phyloP scores from a whole-genome alignment of 2,329 filamentous ascomycete genomes.

The Colletotrichum phormii region DNA sequence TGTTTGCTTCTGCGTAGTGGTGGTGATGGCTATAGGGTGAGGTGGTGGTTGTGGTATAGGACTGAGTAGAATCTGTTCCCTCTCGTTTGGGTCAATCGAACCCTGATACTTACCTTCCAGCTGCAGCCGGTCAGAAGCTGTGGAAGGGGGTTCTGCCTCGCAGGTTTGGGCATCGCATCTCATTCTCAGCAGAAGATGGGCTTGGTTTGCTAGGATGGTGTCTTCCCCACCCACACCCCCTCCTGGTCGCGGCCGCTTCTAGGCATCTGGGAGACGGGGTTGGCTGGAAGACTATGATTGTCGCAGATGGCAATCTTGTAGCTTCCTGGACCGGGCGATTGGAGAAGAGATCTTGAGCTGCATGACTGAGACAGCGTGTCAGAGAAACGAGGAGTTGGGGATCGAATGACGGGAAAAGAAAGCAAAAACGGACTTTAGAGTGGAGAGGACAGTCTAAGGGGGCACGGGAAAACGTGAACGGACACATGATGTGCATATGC shows the following conservation, averaged over 20 bases:
- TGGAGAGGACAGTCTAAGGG: slow-evolving; percentile 6
- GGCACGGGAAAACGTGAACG: not conserved
- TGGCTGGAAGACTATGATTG: slow-evolving; percentile 6
- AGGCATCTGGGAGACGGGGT: not conserved
- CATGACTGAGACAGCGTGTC: slow-evolving; percentile 34
- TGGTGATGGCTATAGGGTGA: not conserved
- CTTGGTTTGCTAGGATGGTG: not conserved
- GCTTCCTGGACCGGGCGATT: slow-evolving; percentile 1
- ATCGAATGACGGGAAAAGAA: slow-evolving; percentile 24
- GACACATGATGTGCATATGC: slow-evolving; percentile 17
- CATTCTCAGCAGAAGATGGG: not conserved
- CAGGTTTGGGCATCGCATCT: not conserved
- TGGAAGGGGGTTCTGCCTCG: not conserved
- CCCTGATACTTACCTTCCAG: not conserved
- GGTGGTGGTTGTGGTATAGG: not conserved
- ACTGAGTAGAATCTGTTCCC: not conserved
- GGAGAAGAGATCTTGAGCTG: slow-evolving; percentile 25
- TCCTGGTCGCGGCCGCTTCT: slow-evolving; percentile 4
- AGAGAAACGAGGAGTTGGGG: slow-evolving; percentile 30
- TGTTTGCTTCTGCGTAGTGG: not conserved
- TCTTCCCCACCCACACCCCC: not conserved
- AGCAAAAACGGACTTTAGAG: slow-evolving; percentile 8
- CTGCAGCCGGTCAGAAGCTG: not conserved
- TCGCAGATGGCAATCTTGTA: slow-evolving; percentile 19
- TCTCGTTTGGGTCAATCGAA: not conserved